These are phyloP conservation scores for Fragaria iinumae DNA, from an alignment of 306 rosid genomes.

Conservation along the genomic window DNA sequence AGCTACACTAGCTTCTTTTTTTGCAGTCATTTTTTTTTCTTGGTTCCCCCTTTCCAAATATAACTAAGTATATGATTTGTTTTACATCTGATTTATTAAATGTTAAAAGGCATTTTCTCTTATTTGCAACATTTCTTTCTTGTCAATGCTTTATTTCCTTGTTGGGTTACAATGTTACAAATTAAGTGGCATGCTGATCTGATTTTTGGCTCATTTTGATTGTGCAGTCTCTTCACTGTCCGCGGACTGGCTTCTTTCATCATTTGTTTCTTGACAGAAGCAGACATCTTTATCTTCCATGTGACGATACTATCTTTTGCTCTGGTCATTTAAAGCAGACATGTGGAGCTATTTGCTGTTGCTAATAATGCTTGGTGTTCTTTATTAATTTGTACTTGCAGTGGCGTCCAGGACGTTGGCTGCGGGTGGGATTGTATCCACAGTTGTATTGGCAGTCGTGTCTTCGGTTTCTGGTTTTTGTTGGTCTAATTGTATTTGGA, in stretches of 20 bases:
- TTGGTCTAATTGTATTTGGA: neutral
- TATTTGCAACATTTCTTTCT: too few species aligned
- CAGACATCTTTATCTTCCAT: neutral
- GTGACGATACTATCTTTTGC: neutral
- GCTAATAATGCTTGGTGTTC: neutral
- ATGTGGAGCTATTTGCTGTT: neutral
- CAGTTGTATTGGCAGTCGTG: neutral
- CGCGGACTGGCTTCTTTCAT: neutral
- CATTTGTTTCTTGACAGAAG: neutral
- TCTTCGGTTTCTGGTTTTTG: neutral
- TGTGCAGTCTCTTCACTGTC: too few species aligned
- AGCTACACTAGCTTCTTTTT: too few species aligned
- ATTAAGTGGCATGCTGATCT: too few species aligned
- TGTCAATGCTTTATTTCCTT: too few species aligned
- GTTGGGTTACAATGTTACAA: too few species aligned
- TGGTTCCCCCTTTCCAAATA: too few species aligned
- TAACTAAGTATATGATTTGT: too few species aligned
- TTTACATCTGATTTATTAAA: too few species aligned
- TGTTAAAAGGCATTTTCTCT: too few species aligned
- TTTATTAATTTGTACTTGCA: neutral
- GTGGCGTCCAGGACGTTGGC: neutral
- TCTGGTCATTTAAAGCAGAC: neutral
- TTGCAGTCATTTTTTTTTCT: too few species aligned
- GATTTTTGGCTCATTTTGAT: too few species aligned
- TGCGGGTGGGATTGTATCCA: neutral